Evolutionary conservation across 441 rosid genomes (phyloP).

Genomic region (Pelargonium myrrhifolium): DNA sequence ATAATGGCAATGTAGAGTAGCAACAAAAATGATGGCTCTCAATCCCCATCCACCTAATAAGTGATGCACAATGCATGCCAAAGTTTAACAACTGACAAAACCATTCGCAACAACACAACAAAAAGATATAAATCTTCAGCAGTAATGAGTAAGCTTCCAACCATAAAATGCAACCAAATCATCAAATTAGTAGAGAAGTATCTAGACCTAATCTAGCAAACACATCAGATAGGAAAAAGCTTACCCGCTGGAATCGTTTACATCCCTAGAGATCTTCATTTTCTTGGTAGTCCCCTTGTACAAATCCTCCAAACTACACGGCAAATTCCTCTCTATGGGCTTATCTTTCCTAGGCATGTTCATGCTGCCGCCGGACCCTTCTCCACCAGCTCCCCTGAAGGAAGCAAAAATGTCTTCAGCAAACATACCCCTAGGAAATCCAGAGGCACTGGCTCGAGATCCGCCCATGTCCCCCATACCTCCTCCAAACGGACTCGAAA

Average conservation of each 20-base stretch:
- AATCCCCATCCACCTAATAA: too few species aligned
- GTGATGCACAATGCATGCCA: too few species aligned
- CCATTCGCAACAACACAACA: too few species aligned
- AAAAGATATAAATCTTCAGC: too few species aligned
- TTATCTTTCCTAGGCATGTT: constrained; percentile 43
- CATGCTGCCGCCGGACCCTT: constrained; percentile 31
- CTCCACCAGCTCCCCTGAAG: constrained; percentile 40
- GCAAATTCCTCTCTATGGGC: constrained; percentile 51
- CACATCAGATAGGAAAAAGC: too few species aligned
- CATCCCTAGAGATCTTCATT: constrained; percentile 77
- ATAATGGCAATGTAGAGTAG: too few species aligned
- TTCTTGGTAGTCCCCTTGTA: constrained; percentile 69
- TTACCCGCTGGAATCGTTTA: constrained; percentile 48
- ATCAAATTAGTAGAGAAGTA: too few species aligned
- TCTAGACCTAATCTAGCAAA: too few species aligned
- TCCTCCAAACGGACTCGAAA: constrained; percentile 43
- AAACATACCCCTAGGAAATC: constrained; percentile 44
- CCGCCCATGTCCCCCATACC: constrained; percentile 52
- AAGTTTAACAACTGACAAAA: too few species aligned
- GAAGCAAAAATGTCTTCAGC: constrained; percentile 53
- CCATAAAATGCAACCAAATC: too few species aligned
- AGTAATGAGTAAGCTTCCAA: too few species aligned
- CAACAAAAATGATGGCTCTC: too few species aligned
- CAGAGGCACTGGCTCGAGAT: constrained; percentile 33
- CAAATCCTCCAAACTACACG: constrained; percentile 70